Conservation (phyloP, 1,284 basidiomycete genomes). For the Tilletia horrida region DNA sequence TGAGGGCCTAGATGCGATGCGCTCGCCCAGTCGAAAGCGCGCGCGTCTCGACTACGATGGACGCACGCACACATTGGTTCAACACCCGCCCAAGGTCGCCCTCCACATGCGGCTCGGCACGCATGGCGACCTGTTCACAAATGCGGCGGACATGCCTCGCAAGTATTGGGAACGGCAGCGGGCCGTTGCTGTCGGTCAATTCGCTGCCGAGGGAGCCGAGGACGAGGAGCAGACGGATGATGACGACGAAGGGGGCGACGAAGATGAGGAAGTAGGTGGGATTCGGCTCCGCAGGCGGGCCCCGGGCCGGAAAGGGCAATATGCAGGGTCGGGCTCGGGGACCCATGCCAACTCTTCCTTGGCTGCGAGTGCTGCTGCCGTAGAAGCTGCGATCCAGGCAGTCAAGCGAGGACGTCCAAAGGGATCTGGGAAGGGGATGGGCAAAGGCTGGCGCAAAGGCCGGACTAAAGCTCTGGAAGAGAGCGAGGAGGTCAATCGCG, state of each 20-base stretch:
- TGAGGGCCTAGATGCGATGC: background rate
- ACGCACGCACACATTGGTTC: background rate
- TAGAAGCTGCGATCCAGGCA: background rate
- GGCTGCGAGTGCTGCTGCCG: background rate
- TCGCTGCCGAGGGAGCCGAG: background rate
- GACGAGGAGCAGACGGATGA: background rate
- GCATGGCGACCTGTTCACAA: constrained; percentile 1
- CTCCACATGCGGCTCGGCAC: constrained; percentile 10
- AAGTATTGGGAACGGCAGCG: constrained; percentile 13
- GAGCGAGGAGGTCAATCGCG: constrained; percentile 13
- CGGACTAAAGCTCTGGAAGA: constrained; percentile 15
- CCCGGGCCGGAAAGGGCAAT: background rate
- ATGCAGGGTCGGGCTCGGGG: too few species aligned
- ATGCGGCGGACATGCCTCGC: constrained; percentile 13
- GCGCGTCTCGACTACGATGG: background rate
- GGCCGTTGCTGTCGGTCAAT: background rate
- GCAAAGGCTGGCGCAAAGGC: constrained; percentile 11
- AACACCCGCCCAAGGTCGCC: constrained; percentile 6
- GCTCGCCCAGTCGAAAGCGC: background rate
- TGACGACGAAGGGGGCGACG: background rate
- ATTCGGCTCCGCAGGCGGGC: background rate
- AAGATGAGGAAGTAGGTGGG: background rate
- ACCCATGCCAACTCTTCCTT: background rate
- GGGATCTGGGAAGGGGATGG: constrained; percentile 13
- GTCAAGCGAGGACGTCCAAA: background rate